phyloP scores from a whole-genome alignment of 2,329 filamentous ascomycete genomes.

The Chalara sp. region DNA sequence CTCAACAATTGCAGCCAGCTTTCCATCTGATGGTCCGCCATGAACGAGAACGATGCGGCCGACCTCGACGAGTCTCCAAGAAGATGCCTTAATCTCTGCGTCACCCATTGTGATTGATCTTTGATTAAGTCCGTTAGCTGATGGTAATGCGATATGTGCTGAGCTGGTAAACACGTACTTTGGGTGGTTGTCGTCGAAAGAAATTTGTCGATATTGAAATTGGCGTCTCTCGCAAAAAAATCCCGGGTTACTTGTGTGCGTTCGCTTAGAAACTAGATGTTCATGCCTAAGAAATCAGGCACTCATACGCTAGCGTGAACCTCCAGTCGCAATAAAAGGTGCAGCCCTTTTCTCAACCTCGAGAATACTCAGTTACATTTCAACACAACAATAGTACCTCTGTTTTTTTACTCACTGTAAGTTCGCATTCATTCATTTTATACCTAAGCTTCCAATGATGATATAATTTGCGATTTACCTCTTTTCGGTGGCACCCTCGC shows the following conservation, averaged over 20 bases:
- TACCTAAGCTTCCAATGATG: constrained; percentile 56
- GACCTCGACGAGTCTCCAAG: constrained; percentile 96
- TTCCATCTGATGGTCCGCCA: constrained; percentile 70
- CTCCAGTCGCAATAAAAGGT: no score
- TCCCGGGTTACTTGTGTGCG: no score
- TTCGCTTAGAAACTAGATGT: no score
- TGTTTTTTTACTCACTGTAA: no score
- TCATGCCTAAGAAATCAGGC: no score
- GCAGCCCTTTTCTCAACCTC: no score
- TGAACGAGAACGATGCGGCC: constrained; percentile 94
- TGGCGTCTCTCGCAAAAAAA: neutral
- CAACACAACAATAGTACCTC: no score
- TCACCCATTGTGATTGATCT: constrained; percentile 71
- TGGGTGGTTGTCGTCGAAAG: constrained; percentile 23
- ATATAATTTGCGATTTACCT: constrained; percentile 99
- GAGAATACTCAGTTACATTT: no score
- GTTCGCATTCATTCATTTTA: no score
- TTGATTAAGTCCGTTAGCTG: constrained; percentile 25
- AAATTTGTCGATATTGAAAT: constrained; percentile 13
- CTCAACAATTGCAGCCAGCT: constrained; percentile 92
- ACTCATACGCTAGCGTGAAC: no score
- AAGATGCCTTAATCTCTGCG: constrained; percentile 72
- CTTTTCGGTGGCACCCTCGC: constrained; percentile 78
- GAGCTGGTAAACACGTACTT: constrained; percentile 22
- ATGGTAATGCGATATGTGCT: constrained; percentile 15